Evolutionary conservation across 1,284 basidiomycete genomes (phyloP).

Genomic region (Taiwanofungus camphoratus): DNA sequence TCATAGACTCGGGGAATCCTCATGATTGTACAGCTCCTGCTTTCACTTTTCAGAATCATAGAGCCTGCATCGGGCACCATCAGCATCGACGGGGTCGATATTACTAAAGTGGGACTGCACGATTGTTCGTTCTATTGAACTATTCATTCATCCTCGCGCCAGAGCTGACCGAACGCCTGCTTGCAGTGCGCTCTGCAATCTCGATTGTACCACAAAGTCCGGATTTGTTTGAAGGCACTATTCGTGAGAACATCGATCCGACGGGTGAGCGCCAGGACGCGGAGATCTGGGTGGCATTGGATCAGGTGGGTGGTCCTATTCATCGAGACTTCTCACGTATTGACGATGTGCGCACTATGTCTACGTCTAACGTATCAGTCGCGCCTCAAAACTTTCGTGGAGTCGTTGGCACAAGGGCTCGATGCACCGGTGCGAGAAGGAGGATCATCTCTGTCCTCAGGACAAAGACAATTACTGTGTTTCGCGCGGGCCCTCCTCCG

Average conservation of each 20-base stretch:
- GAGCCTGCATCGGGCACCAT: slow-evolving; percentile 81
- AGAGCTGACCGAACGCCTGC: slow-evolving; percentile 1
- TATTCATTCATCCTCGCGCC: slow-evolving; percentile 1
- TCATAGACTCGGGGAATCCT: too few species aligned
- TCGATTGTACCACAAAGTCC: slow-evolving; percentile 88
- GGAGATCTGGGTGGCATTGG: slow-evolving; percentile 80
- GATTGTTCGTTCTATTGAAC: slow-evolving; percentile 43
- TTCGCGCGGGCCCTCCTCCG: slow-evolving; percentile 76
- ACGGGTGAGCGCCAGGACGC: slow-evolving; percentile 65
- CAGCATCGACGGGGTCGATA: slow-evolving; percentile 79
- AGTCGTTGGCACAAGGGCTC: slow-evolving; percentile 64
- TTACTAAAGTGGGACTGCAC: slow-evolving; percentile 78
- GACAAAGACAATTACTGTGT: slow-evolving; percentile 82
- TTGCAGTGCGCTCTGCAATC: slow-evolving; percentile 62
- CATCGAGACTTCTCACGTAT: background rate
- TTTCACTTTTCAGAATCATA: slow-evolving; percentile 76
- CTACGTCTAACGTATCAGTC: slow-evolving; percentile 30
- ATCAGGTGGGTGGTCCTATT: slow-evolving; percentile 44
- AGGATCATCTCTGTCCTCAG: slow-evolving; percentile 77
- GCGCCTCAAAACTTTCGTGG: slow-evolving; percentile 67
- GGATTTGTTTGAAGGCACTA: slow-evolving; percentile 80
- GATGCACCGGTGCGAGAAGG: slow-evolving; percentile 79
- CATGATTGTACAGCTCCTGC: slow-evolving; percentile 50
- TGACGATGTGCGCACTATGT: too few species aligned
- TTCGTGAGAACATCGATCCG: slow-evolving; percentile 84